Evolutionary conservation across 2,329 filamentous ascomycete genomes (phyloP).

Genomic region (Truncatella angustata): DNA sequence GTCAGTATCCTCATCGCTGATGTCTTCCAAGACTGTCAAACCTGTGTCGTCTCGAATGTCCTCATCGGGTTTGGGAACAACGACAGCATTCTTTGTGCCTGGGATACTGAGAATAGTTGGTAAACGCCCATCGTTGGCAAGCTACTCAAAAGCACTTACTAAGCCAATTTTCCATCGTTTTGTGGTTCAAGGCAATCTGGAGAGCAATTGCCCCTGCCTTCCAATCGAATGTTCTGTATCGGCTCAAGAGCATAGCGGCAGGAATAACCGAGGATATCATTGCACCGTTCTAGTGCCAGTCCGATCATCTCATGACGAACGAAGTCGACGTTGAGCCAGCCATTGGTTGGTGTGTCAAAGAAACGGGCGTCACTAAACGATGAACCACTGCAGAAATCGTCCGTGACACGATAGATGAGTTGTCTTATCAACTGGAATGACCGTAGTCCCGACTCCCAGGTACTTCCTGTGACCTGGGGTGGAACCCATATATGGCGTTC

Average conservation of each 20-base stretch:
- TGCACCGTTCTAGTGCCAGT: constrained; percentile 7
- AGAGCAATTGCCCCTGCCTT: neutral
- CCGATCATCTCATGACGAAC: constrained; percentile 12
- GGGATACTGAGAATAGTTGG: neutral
- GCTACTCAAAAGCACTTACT: neutral
- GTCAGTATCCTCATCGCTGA: neutral
- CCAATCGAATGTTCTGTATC: neutral
- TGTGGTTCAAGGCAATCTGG: neutral
- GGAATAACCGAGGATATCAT: constrained; percentile 4
- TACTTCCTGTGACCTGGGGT: neutral
- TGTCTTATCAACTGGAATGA: constrained; percentile 6
- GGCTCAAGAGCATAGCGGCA: constrained; percentile 10
- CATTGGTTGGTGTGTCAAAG: neutral
- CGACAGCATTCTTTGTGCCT: neutral
- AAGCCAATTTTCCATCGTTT: neutral
- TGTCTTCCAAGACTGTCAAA: neutral
- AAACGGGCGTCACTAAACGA: neutral
- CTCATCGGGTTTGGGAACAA: neutral
- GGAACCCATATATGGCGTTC: constrained; percentile 4
- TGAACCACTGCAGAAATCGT: neutral
- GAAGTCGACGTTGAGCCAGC: constrained; percentile 11
- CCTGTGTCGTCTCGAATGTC: neutral
- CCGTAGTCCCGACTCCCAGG: constrained; percentile 9
- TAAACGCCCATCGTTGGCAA: neutral
- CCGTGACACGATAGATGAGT: neutral